Base-by-base conservation (phyloP, 768 basidiomycete species). In the Mycena olivaceomarginata region DNA sequence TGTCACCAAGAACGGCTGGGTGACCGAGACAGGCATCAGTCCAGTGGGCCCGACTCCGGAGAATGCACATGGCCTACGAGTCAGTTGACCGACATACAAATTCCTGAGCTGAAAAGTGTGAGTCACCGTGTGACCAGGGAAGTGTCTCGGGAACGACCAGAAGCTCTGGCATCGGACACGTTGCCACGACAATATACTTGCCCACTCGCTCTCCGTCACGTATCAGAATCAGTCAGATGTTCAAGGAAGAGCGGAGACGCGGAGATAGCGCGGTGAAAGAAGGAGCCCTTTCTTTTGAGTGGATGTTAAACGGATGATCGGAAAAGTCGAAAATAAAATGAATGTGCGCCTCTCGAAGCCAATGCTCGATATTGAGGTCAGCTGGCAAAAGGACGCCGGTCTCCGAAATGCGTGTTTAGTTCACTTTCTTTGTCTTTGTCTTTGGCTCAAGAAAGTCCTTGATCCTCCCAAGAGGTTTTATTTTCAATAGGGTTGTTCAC, bases 331-430 rank as follows among this genome's bases (percentile, higher is more conserved):
- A 68, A 56, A 56, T 56, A 68, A 68, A 57, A 56, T 68, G 67
- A 68, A 68, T 40, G 22, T 68, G 51, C 53, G 67, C 51, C 66
- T 67, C 67, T 68, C 39, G 53, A 68, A 68, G 51, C 31, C 67
- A 68, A 68, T 68, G n/a, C 67, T 68, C 67, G 67, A 40, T 57
- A 57, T 57, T 39, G 67, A 68, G 67, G 67, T 68, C n/a, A n/a
- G n/a, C n/a, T n/a, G n/a, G n/a, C n/a, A n/a, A n/a, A n/a, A n/a
- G n/a, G n/a, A n/a, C n/a, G n/a, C n/a, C n/a, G n/a, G n/a, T n/a
- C n/a, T n/a, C n/a, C n/a, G n/a, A n/a, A n/a, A n/a, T n/a, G n/a
- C n/a, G n/a, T n/a, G n/a, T n/a, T n/a, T n/a, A n/a, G n/a, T n/a
- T n/a, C n/a, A n/a, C n/a, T n/a, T n/a, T n/a, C n/a, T n/a, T n/a